Evolutionary conservation across 106 monocot species (phyloP).

Genomic region (Acorus calamus): DNA sequence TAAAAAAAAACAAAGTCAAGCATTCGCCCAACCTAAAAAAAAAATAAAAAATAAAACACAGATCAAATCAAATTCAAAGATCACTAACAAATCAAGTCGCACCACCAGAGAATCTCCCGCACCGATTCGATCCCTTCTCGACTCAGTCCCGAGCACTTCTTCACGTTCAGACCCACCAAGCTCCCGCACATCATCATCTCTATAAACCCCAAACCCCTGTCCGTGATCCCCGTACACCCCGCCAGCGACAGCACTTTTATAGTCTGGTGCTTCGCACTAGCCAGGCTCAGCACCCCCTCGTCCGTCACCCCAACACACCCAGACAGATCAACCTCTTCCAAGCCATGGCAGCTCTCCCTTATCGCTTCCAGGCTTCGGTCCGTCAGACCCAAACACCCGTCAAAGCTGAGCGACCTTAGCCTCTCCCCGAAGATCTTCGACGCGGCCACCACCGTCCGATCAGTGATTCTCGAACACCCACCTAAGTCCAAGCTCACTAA

Average conservation of each 20-base stretch:
- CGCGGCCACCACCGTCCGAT: conserved; percentile 8
- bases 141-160: conserved; percentile 11
- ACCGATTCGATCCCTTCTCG: conserved; percentile 3
- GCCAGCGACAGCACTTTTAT: conserved; percentile 23
- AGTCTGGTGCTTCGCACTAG: background rate
- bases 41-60: too few relatives aligned
- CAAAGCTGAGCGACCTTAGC: conserved; percentile 6
- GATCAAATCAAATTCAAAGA: too few relatives aligned
- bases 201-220: conserved; percentile 7
- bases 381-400: conserved; percentile 8
- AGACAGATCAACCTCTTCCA: conserved; percentile 19
- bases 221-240: conserved; percentile 17
- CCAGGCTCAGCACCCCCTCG: conserved; percentile 11
- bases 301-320: conserved; percentile 17
- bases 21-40: too few relatives aligned
- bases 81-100: conserved; percentile 4
- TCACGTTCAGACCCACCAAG: conserved; percentile 13
- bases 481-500: conserved; percentile 5
- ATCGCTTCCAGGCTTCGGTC: conserved; percentile 16
- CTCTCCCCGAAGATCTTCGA: conserved; percentile 1
- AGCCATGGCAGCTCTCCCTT: conserved; percentile 7
- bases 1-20: too few relatives aligned
- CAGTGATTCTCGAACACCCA: conserved; percentile 13
- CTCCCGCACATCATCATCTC: conserved; percentile 9
- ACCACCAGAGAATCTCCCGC: conserved; percentile 11